Percentiles rank a stretch among this genome's conserved stretches.
These are phyloP conservation scores for Gillenia trifoliata DNA, from an alignment of 306 rosid species.

Conservation along the genomic window DNA sequence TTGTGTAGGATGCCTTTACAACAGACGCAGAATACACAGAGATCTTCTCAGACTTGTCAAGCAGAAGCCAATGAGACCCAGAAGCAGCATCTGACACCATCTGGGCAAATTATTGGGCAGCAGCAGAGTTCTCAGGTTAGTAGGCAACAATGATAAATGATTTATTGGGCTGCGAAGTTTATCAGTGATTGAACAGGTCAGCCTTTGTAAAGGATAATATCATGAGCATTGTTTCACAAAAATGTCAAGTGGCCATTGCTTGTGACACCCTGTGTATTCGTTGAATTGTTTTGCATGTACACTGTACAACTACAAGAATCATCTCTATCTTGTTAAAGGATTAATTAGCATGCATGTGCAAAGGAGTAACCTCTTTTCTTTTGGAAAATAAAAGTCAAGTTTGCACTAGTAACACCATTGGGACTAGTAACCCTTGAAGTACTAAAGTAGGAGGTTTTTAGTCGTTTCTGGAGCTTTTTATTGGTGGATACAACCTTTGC, in stretches of 20 bases:
- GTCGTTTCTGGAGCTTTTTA: not conserved
- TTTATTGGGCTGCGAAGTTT: not conserved
- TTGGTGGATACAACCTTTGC: not conserved
- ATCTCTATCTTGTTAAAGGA: not conserved
- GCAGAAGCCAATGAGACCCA: slow-evolving; percentile 41
- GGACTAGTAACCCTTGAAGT: not conserved
- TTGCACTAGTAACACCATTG: not conserved
- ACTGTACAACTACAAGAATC: not conserved
- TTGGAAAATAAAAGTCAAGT: not conserved
- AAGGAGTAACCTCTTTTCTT: not conserved
- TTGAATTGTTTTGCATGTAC: not conserved
- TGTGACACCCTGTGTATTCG: not conserved
- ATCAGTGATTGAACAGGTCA: not conserved
- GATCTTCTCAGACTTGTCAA: slow-evolving; percentile 38
- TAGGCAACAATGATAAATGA: slow-evolving; percentile 26
- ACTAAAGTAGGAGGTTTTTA: not conserved
- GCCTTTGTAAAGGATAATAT: not conserved
- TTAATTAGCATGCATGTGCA: slow-evolving; percentile 7
- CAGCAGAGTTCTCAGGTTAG: slow-evolving; percentile 60
- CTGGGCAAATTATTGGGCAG: slow-evolving; percentile 45
- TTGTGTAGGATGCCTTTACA: slow-evolving; percentile 41
- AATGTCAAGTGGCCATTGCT: not conserved
- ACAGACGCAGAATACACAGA: slow-evolving; percentile 37
- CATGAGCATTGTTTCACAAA: not conserved
- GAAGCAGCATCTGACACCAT: slow-evolving; percentile 40